phyloP scores from a whole-genome alignment of 2,329 filamentous ascomycete genomes.

The Phyllosticta citriasiana region DNA sequence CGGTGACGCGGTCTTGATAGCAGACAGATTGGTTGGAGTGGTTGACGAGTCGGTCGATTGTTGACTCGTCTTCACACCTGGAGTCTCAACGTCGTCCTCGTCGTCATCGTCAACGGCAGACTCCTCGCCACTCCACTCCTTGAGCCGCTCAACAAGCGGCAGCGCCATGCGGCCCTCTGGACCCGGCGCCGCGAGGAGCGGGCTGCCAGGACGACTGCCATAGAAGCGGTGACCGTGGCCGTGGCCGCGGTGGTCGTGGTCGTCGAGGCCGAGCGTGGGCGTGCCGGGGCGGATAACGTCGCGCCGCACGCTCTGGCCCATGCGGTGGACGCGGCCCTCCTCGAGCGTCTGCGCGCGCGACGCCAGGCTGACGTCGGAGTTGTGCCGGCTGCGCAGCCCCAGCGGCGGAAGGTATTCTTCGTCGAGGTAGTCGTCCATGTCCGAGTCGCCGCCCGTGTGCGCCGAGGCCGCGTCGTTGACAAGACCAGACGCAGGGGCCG shows the following conservation, averaged over 20 bases:
- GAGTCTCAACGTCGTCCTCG: conserved; percentile 27
- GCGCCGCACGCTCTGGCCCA: conserved; percentile 56
- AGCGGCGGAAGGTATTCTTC: conserved; percentile 21
- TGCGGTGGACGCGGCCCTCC: conserved; percentile 60
- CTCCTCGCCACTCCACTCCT: neutral
- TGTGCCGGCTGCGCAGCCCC: conserved; percentile 46
- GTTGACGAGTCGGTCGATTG: conserved; percentile 1
- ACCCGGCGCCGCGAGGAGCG: conserved; percentile 1
- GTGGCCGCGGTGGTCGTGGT: neutral
- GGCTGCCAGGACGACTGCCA: conserved; percentile 17
- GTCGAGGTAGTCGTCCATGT: conserved; percentile 27
- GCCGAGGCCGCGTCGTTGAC: neutral
- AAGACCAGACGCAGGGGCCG: conserved; percentile 8
- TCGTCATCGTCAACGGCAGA: conserved; percentile 16
- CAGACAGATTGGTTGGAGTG: conserved; percentile 34
- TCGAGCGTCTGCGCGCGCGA: conserved; percentile 55
- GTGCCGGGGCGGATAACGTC: conserved; percentile 44
- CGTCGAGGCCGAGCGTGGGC: neutral
- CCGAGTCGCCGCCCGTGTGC: conserved; percentile 22
- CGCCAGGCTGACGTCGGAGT: conserved; percentile 58
- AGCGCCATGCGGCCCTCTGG: conserved; percentile 25
- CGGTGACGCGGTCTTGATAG: neutral
- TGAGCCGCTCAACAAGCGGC: conserved; percentile 13
- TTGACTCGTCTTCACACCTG: conserved; percentile 23
- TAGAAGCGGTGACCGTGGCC: neutral